These are phyloP conservation scores for Rhododendron ferrugineum DNA, from an alignment of 148 eudicot species.

Conservation along the genomic window DNA sequence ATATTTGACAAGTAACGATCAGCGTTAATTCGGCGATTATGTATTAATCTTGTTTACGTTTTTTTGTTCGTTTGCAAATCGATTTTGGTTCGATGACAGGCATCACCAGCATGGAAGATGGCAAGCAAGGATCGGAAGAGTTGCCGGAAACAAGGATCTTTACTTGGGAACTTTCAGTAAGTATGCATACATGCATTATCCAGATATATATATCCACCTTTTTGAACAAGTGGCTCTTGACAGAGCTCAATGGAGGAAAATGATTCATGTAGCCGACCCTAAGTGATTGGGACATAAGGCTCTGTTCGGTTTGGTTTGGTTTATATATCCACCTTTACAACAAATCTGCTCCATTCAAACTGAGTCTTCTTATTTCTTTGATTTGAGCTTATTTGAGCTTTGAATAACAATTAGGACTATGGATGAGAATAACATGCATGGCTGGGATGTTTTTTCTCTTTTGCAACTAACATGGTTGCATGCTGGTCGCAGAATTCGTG, in stretches of 20 bases:
- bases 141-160: constrained; percentile 97
- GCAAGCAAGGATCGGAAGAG: constrained; percentile 99
- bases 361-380: neutral
- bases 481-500: too few relatives aligned
- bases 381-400: neutral
- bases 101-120: constrained; percentile 99
- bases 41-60: neutral
- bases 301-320: too few relatives aligned
- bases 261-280: too few relatives aligned
- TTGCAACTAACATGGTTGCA: neutral
- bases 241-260: too few relatives aligned
- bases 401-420: neutral
- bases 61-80: neutral
- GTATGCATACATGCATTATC: constrained; percentile 8
- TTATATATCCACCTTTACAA: neutral
- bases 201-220: neutral
- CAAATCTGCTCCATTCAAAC: neutral
- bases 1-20: neutral
- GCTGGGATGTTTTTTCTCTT: too few relatives aligned
- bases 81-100: constrained; percentile 28
- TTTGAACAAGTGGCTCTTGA: too few relatives aligned
- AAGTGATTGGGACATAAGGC: too few relatives aligned
- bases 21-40: neutral
- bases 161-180: constrained; percentile 96
- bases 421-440: too few relatives aligned